Evolutionary conservation across 352 stramenopile species (phyloP).

Genomic region (Phytophthora nicotianae): DNA sequence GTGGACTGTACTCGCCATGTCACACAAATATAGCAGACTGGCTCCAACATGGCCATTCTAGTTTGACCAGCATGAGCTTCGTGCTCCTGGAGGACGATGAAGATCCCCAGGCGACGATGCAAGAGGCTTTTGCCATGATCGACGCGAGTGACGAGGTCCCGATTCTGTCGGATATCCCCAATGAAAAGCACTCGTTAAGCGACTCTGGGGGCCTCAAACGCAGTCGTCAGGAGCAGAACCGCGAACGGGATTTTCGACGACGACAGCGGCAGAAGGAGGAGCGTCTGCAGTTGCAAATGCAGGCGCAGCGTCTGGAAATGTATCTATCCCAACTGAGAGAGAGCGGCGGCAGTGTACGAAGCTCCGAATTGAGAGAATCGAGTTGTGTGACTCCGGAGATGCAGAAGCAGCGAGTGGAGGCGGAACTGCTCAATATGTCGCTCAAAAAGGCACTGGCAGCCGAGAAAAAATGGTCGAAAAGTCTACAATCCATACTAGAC

Average conservation of each 20-base stretch:
- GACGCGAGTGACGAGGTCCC: not conserved
- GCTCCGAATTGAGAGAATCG: slow-evolving; percentile 1
- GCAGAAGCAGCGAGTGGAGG: slow-evolving; percentile 17
- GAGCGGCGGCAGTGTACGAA: not conserved
- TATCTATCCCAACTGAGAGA: slow-evolving; percentile 20
- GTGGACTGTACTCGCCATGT: not conserved
- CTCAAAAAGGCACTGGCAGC: slow-evolving; percentile 17
- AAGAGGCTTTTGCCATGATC: not conserved
- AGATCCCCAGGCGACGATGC: not conserved
- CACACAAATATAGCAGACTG: no score
- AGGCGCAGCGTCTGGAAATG: slow-evolving; percentile 24
- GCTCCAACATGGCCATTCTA: not conserved
- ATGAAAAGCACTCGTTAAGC: not conserved
- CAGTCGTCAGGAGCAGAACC: slow-evolving; percentile 11
- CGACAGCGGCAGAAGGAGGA: slow-evolving; percentile 32
- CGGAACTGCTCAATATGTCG: slow-evolving; percentile 25
- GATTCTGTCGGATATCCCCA: not conserved
- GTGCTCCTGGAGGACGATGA: not conserved
- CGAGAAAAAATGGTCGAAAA: slow-evolving; percentile 31
- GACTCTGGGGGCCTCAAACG: not conserved
- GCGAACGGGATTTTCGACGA: slow-evolving; percentile 23
- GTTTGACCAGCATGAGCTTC: not conserved
- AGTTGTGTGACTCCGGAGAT: slow-evolving; percentile 17
- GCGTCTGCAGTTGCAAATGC: slow-evolving; percentile 29
- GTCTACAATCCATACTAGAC: slow-evolving; percentile 21